Percentiles rank a stretch among this genome's conserved stretches.
These are phyloP conservation scores for Fonsecaea nubica DNA, from an alignment of 2,329 filamentous ascomycete species.

Conservation along the genomic window DNA sequence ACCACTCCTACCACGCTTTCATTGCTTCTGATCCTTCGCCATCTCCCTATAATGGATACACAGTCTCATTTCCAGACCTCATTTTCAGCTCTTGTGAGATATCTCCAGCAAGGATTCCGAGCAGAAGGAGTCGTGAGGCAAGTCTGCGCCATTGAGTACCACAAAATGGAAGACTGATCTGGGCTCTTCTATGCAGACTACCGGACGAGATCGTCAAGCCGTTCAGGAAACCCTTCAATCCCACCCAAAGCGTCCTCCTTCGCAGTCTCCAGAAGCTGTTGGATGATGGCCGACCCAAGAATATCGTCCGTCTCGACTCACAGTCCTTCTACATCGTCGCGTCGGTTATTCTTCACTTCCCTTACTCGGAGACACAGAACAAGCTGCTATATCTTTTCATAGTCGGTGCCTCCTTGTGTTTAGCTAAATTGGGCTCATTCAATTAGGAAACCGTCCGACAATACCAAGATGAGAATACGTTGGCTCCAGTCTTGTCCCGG, in stretches of 20 bases:
- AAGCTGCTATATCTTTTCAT: constrained; percentile 36
- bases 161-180: constrained; percentile 1
- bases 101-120: constrained; percentile 20
- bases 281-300: constrained; percentile 25
- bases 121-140: constrained; percentile 24
- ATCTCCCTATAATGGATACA: not conserved
- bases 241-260: constrained; percentile 23
- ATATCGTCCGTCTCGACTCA: constrained; percentile 30
- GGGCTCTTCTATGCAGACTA: constrained; percentile 14
- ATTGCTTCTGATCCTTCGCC: not conserved
- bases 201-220: constrained; percentile 24
- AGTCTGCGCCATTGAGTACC: constrained; percentile 8
- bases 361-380: constrained; percentile 28
- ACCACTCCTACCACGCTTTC: not conserved
- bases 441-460: constrained; percentile 23
- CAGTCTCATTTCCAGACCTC: constrained; percentile 13
- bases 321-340: constrained; percentile 27
- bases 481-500: constrained; percentile 12
- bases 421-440: constrained; percentile 2
- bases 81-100: constrained; percentile 27
- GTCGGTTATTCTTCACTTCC: constrained; percentile 32
- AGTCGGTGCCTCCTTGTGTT: constrained; percentile 11
- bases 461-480: constrained; percentile 20
- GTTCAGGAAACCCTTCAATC: constrained; percentile 21
- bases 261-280: constrained; percentile 24